These are phyloP conservation scores for Vachellia pachyceras DNA, from an alignment of 306 rosid genomes.

Conservation along the genomic window DNA sequence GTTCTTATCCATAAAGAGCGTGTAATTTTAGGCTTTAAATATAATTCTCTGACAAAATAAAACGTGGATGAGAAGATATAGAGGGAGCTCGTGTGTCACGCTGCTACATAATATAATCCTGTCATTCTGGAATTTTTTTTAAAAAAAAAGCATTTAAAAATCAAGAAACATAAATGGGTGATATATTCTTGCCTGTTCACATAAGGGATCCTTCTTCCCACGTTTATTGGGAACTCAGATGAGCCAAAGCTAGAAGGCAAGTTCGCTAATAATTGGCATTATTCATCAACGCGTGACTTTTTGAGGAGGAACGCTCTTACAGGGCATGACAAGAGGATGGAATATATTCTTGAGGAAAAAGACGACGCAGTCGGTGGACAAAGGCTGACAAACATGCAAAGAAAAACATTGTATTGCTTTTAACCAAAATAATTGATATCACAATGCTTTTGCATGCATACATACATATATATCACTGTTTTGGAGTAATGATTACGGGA, in stretches of 20 bases:
- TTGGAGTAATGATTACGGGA: no score
- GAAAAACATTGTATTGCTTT: not conserved
- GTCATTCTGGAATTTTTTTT: not conserved
- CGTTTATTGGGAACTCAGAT: not conserved
- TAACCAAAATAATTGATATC: not conserved
- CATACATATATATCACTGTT: no score
- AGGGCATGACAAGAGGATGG: not conserved
- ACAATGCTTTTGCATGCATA: no score
- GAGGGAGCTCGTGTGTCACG: not conserved
- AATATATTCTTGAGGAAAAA: not conserved
- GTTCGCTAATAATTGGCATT: not conserved
- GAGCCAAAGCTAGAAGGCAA: not conserved
- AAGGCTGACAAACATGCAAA: not conserved
- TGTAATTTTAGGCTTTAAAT: not conserved
- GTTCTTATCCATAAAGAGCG: not conserved
- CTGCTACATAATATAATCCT: not conserved
- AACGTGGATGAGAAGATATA: not conserved
- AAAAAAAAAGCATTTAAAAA: not conserved
- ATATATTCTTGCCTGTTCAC: conserved; percentile 31
- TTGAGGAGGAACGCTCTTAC: not conserved
- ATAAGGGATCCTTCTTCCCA: conserved; percentile 11
- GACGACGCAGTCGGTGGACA: not conserved
- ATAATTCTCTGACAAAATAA: not conserved
- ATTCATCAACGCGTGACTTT: not conserved
- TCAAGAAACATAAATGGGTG: not conserved